A percentile compares a stretch with the other conserved stretches of the same genome.
Conservation (phyloP, 768 basidiomycete species). For the Filobasidium floriforme region DNA sequence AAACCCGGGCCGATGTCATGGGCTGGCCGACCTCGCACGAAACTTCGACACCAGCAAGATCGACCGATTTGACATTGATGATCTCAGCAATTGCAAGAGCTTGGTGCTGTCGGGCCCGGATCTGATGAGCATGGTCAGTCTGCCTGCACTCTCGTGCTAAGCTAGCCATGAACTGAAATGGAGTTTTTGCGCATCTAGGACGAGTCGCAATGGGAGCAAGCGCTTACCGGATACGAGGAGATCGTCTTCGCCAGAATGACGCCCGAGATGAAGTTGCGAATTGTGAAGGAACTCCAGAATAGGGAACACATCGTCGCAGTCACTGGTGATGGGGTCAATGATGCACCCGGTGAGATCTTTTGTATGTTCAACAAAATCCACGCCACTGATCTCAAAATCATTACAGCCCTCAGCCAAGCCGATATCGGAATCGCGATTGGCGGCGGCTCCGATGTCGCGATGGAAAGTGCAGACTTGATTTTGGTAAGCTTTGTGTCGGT, state of each 20-base stretch:
- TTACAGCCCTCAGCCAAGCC: conserved; percentile 54
- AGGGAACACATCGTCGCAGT: conserved; percentile 56
- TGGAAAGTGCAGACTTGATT: conserved; percentile 48
- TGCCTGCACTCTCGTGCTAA: not conserved
- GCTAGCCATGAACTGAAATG: not conserved
- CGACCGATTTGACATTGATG: conserved; percentile 39
- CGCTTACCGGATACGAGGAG: conserved; percentile 36
- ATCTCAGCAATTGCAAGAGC: conserved; percentile 31
- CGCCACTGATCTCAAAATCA: conserved; percentile 22
- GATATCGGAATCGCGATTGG: conserved; percentile 61
- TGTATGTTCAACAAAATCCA: not conserved
- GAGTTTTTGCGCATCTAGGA: conserved; percentile 11
- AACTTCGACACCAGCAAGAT: conserved; percentile 1
- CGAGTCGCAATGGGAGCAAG: conserved; percentile 44
- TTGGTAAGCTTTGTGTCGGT: conserved; percentile 33
- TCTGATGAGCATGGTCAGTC: conserved; percentile 38
- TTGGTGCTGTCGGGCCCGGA: conserved; percentile 41
- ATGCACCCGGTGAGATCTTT: conserved; percentile 28
- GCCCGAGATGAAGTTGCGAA: conserved; percentile 60
- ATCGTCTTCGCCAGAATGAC: conserved; percentile 60
- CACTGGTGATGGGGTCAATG: conserved; percentile 57
- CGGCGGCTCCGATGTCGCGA: conserved; percentile 41
- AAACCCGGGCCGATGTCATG: conserved; percentile 45
- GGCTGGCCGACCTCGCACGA: conserved; percentile 37
- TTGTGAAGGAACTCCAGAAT: conserved; percentile 56